phyloP scores from a whole-genome alignment of 192 early-diverging fungal species.

The Oehlia diaphana region DNA sequence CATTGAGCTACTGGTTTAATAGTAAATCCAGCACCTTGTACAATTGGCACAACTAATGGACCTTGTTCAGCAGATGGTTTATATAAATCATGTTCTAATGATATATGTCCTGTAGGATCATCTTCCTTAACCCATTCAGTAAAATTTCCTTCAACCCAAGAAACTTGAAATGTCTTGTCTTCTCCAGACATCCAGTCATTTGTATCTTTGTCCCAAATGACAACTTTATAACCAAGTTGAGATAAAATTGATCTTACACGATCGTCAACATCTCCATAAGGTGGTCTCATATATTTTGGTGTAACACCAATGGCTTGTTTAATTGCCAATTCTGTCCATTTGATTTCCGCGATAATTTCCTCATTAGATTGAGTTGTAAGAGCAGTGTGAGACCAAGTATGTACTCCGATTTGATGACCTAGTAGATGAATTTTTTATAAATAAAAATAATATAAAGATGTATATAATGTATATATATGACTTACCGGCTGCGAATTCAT shows the following conservation, averaged over 20 bases:
- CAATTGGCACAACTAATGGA: neutral
- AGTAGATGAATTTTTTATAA: neutral
- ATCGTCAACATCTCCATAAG: constrained; percentile 71
- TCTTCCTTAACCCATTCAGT: constrained; percentile 16
- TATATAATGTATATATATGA: neutral
- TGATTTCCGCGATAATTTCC: constrained; percentile 57
- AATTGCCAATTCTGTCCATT: constrained; percentile 57
- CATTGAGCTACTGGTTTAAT: neutral
- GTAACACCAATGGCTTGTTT: constrained; percentile 51
- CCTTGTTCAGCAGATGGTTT: neutral
- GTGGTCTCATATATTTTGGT: constrained; percentile 64
- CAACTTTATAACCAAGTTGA: constrained; percentile 50
- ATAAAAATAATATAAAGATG: constrained; percentile 3
- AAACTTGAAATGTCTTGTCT: neutral
- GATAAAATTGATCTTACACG: constrained; percentile 62
- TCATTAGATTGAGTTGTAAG: constrained; percentile 49
- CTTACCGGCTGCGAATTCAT: constrained; percentile 25
- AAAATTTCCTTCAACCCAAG: constrained; percentile 24
- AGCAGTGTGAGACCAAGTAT: constrained; percentile 63
- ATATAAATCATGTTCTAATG: constrained; percentile 14
- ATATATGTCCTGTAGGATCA: constrained; percentile 41
- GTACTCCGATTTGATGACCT: constrained; percentile 63
- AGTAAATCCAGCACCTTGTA: neutral
- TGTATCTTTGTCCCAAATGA: constrained; percentile 38
- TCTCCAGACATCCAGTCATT: constrained; percentile 29